These are phyloP conservation scores for Calonectria pseudoreteaudii DNA, from an alignment of 2,329 filamentous ascomycete genomes.

Conservation along the genomic window DNA sequence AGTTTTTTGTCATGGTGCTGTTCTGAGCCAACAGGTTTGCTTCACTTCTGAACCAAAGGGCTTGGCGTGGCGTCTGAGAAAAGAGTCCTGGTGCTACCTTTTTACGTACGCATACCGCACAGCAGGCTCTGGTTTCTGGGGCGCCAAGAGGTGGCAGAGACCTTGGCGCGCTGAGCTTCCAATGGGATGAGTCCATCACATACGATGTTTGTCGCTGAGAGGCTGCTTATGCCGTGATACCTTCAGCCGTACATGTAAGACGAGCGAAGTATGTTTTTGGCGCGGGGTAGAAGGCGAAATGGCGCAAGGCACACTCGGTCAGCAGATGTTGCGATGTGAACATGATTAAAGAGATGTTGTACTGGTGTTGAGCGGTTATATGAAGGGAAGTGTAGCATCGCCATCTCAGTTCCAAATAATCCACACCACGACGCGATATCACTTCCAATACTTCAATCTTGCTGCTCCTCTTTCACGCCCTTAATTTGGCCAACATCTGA, in stretches of 20 bases:
- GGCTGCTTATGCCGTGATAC: neutral
- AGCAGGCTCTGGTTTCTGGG: neutral
- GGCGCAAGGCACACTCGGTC: neutral
- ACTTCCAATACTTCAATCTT: neutral
- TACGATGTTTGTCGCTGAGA: neutral
- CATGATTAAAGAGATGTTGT: neutral
- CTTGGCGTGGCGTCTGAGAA: neutral
- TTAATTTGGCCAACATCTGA: neutral
- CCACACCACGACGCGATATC: neutral
- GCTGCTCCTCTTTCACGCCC: neutral
- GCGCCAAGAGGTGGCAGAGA: neutral
- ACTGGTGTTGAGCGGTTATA: neutral
- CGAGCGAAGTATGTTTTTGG: neutral
- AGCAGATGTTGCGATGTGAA: neutral
- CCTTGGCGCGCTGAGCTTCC: neutral
- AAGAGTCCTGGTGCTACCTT: neutral
- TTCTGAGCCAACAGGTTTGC: neutral
- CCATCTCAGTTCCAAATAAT: neutral
- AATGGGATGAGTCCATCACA: neutral
- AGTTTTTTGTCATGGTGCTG: neutral
- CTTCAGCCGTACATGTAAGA: neutral
- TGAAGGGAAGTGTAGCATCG: neutral
- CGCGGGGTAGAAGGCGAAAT: neutral
- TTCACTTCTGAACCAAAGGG: neutral
- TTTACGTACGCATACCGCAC: neutral